Conservation (phyloP, 2,329 filamentous ascomycete genomes). For the Colletotrichum gigasporum region DNA sequence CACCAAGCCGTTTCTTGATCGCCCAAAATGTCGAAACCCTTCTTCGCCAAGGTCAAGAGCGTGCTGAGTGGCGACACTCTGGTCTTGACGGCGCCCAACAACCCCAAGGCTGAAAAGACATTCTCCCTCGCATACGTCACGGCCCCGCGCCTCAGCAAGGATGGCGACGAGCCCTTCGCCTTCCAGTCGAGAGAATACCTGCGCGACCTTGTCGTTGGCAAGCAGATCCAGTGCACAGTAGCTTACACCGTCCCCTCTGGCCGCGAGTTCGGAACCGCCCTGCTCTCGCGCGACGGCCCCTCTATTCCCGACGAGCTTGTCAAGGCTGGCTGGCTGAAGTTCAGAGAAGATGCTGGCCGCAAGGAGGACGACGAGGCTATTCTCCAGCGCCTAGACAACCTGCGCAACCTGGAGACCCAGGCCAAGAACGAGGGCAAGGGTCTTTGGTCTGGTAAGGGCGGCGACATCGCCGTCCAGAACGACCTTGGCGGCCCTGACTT, state of each 20-base stretch:
- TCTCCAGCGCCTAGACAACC: slow-evolving; percentile 75
- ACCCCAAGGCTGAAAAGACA: slow-evolving; percentile 83
- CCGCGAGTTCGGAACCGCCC: slow-evolving; percentile 87
- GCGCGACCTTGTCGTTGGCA: slow-evolving; percentile 84
- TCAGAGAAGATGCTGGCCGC: slow-evolving; percentile 92
- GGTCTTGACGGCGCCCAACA: slow-evolving; percentile 82
- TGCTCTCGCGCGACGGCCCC: slow-evolving; percentile 77
- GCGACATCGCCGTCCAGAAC: slow-evolving; percentile 80
- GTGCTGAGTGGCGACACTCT: slow-evolving; percentile 94
- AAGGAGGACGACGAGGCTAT: slow-evolving; percentile 88
- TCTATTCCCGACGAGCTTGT: slow-evolving; percentile 84
- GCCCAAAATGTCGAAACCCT: slow-evolving; percentile 59
- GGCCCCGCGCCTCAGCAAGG: slow-evolving; percentile 85
- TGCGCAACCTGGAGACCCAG: slow-evolving; percentile 79
- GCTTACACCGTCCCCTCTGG: slow-evolving; percentile 89
- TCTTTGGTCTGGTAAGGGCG: slow-evolving; percentile 75
- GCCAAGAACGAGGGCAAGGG: slow-evolving; percentile 85
- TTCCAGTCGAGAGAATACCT: slow-evolving; percentile 96
- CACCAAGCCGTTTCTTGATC: slow-evolving; percentile 26
- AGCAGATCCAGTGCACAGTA: slow-evolving; percentile 84
- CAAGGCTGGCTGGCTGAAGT: slow-evolving; percentile 89
- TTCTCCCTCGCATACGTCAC: slow-evolving; percentile 93
- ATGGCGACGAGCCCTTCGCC: slow-evolving; percentile 90
- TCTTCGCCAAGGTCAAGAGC: slow-evolving; percentile 85
- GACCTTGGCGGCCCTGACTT: slow-evolving; percentile 85